Conservation (phyloP, 1,284 basidiomycete genomes). For the Leccinum pachyderme region DNA sequence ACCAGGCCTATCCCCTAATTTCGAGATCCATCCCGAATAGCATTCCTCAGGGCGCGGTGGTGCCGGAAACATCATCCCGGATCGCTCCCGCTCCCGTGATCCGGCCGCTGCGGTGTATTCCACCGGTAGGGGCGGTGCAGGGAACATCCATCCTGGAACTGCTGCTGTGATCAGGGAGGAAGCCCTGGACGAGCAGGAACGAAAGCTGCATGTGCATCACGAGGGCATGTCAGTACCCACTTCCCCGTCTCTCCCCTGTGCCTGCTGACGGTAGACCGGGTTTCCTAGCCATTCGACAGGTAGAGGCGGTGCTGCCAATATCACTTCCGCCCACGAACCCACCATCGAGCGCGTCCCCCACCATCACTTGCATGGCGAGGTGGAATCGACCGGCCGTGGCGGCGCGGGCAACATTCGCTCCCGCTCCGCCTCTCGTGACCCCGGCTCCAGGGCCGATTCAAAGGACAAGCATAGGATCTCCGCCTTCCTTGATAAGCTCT, state of each 20-base stretch:
- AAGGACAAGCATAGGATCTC: constrained; percentile 35
- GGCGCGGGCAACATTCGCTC: constrained; percentile 71
- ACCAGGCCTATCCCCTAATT: not conserved
- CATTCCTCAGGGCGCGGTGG: constrained; percentile 44
- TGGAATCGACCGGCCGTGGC: constrained; percentile 63
- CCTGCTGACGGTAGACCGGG: not conserved
- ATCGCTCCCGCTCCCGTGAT: constrained; percentile 36
- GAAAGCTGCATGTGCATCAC: constrained; percentile 33
- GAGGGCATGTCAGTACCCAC: constrained; percentile 43
- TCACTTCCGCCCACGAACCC: constrained; percentile 42
- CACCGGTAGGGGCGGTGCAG: constrained; percentile 65
- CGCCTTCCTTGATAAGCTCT: constrained; percentile 30
- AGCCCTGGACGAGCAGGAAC: constrained; percentile 45
- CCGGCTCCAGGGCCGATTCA: constrained; percentile 23
- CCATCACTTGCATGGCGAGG: constrained; percentile 28
- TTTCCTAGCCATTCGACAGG: constrained; percentile 60
- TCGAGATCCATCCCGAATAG: constrained; percentile 31
- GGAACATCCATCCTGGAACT: constrained; percentile 51
- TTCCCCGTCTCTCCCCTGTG: not conserved
- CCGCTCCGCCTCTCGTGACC: constrained; percentile 41
- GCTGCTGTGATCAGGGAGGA: constrained; percentile 17
- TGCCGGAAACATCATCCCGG: constrained; percentile 30
- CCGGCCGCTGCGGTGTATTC: constrained; percentile 40
- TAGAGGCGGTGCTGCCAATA: constrained; percentile 66
- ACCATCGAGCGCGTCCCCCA: constrained; percentile 37